These are phyloP conservation scores for Nepenthes alata DNA, from an alignment of 179 eudicot species.

Conservation along the genomic window DNA sequence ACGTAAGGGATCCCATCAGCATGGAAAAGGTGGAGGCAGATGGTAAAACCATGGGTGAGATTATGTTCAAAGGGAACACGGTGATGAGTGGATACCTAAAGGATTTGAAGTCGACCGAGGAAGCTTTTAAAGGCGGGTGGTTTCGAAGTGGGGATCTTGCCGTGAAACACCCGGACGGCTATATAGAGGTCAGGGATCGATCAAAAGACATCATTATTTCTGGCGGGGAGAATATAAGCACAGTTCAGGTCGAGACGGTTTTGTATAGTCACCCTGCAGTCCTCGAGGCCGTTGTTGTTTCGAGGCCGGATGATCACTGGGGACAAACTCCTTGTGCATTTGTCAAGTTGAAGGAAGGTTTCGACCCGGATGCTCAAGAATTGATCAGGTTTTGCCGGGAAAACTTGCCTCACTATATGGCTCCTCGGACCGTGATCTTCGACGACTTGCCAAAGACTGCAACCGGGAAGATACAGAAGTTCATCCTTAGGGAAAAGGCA, in stretches of 20 bases:
- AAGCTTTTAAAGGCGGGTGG: constrained; percentile 30
- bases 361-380: constrained; percentile 11
- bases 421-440: constrained; percentile 21
- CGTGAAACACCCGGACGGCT: constrained; percentile 25
- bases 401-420: constrained; percentile 26
- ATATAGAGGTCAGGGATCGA: constrained; percentile 26
- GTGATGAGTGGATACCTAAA: constrained; percentile 35
- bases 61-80: constrained; percentile 32
- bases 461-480: constrained; percentile 35
- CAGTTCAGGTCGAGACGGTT: constrained; percentile 27
- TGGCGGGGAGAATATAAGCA: constrained; percentile 34
- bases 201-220: constrained; percentile 29
- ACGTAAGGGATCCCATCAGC: constrained; percentile 21
- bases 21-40: constrained; percentile 30
- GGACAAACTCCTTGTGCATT: constrained; percentile 34
- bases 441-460: constrained; percentile 32
- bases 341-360: constrained; percentile 22
- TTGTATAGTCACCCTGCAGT: constrained; percentile 27
- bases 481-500: constrained; percentile 28
- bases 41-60: constrained; percentile 26
- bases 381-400: constrained; percentile 22
- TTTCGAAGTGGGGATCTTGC: constrained; percentile 29
- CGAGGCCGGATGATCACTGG: constrained; percentile 33
- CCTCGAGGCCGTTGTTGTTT: constrained; percentile 30
- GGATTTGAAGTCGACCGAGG: constrained; percentile 21